phyloP scores from a whole-genome alignment of 305 asterid species.

The Coffea humblotiana region DNA sequence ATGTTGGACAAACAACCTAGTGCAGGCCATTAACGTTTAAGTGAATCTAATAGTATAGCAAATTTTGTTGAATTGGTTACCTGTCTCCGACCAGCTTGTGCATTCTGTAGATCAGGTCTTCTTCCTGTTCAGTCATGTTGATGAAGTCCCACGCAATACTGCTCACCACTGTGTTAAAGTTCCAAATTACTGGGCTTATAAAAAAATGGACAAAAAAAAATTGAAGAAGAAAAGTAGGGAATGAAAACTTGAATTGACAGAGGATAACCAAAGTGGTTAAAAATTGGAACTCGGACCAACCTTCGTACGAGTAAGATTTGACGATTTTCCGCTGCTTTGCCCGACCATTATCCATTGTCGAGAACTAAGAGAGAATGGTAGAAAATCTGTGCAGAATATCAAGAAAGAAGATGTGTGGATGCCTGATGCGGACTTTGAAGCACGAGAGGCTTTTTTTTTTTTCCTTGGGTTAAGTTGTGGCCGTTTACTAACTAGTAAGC shows the following conservation, averaged over 20 bases:
- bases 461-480: too few species aligned
- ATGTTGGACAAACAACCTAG: too few species aligned
- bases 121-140: slow-evolving; percentile 61
- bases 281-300: slow-evolving; percentile 10
- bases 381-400: neutral
- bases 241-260: neutral
- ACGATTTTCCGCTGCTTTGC: slow-evolving; percentile 27
- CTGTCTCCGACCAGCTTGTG: slow-evolving; percentile 69
- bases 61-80: slow-evolving; percentile 20
- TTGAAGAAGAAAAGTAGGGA: too few species aligned
- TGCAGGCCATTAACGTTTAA: too few species aligned
- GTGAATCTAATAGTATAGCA: neutral
- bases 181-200: neutral
- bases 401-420: neutral
- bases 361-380: neutral
- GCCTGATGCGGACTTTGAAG: neutral
- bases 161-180: slow-evolving; percentile 52
- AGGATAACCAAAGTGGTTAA: neutral
- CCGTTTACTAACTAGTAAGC: too few species aligned
- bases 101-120: slow-evolving; percentile 65
- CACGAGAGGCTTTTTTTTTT: neutral
- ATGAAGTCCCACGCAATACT: slow-evolving; percentile 65
- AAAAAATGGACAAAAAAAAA: neutral
- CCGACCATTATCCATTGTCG: slow-evolving; percentile 36
- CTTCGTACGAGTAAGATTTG: slow-evolving; percentile 27